Evolutionary conservation across 306 rosid species (phyloP), one percentile per base, ranked within the genome.

Genomic region (Rubus idaeus): DNA sequence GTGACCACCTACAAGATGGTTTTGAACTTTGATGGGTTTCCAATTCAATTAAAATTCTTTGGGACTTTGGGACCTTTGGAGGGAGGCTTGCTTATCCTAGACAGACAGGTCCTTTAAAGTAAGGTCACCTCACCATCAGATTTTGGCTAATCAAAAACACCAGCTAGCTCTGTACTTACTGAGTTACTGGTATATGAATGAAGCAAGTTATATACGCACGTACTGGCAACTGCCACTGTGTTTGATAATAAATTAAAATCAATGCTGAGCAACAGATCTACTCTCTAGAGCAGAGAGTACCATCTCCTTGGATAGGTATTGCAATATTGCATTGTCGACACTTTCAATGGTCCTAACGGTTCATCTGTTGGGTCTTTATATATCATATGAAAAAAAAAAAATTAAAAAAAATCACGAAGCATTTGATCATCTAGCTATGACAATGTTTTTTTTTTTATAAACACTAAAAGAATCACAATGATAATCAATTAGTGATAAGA

Each of bases 61-160:
- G 63, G 13, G 63, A 10, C 35, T 55, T 55, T n/a, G 1, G 55
- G 42, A 37, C 60, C 49, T 52, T 46, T 14, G 37, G 62, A 56
- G 20, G 67, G 16, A 41, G 50, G 16, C 51, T 42, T 7, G 17
- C 71, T 64, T 8, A 16, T 18, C 23, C 12, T 40, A 66, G 50
- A 41, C 6, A 40, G 37, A 57, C 37, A 57, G 4, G 63, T 21
- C 7, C 45, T 70, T 70, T 51, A 55, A 26, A 63, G 55, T 79
- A 70, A 30, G 30, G 84, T 76, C 81, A 4, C 40, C 45, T 75
- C 77, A 16, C 52, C 49, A 44, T 81, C 78, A 64, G 8, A 71
- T 55, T 44, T 44, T 70, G 71, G 73, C 49, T 52, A 26, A 63
- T 63, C 70, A 60, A 11, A 41, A 39, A 17, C 41, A 60, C 17